Base-by-base conservation (phyloP, 129 eudicot genomes). In the Gnaphalium uliginosum region DNA sequence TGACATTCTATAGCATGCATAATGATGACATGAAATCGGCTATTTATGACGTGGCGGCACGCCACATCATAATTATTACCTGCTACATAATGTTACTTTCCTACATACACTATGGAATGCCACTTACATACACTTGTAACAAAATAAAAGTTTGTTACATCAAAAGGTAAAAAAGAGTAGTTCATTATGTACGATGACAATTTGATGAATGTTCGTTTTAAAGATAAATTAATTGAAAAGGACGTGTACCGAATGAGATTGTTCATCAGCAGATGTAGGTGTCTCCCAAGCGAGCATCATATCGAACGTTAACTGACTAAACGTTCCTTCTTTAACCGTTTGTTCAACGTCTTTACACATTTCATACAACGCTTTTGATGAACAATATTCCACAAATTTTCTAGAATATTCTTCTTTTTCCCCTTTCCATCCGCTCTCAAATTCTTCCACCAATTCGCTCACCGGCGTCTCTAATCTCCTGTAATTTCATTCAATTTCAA, bases 231-330 rank as follows among this genome's bases (percentile, higher is more conserved):
- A 1, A 21, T n/a, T n/a, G n/a, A 72, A 53, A 26, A 68, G n/a
- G 7, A 46, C 4, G 2, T 5, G n/a, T 7, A 92, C 98, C 81
- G 11, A 51, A 69, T 77, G 73, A 19, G 92, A 83, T 63, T 85
- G 85, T 75, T 90, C 85, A 26, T 86, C 84, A 17, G 73, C 76
- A 0, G 84, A 69, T 77, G 71, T 77, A 26, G 98, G 96, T 48
- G 46, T 61, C 72, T 93, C 87, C 98, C 98, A 93, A 74, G 98
- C 98, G 27, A 88, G 89, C 98, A 93, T 93, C 92, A 93, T 90
- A 56, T 90, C 92, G 48, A 93, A 93, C 0, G 96, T 90, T 72
- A 90, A 85, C 65, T 88, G 89, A 58, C 85, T 85, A 43, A 90
- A 93, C 5, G 87, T 77, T 8, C 95, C 88, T 73, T 90, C 88